phyloP scores from a whole-genome alignment of 1,284 basidiomycete species.

The Meripilus lineatus region DNA sequence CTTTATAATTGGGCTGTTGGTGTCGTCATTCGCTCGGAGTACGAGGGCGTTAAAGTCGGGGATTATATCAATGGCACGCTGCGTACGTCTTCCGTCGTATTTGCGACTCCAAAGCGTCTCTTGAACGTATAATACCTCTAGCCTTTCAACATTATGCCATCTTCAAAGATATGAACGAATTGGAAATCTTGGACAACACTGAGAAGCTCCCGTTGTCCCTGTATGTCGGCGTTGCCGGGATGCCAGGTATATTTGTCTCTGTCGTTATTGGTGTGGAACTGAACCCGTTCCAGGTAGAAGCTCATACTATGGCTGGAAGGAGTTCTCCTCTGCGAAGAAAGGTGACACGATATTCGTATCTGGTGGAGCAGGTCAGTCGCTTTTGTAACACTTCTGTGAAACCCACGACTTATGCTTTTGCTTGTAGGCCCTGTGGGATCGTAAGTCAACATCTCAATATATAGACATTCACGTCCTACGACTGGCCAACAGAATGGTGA shows the following conservation, averaged over 20 bases:
- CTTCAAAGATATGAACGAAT: slow-evolving; percentile 3
- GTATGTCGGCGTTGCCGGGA: slow-evolving; percentile 29
- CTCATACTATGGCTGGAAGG: slow-evolving; percentile 21
- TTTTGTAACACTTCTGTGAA: too few species aligned
- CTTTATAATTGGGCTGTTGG: slow-evolving; percentile 30
- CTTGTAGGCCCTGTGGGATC: not conserved
- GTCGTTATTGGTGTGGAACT: not conserved
- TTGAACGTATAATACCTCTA: slow-evolving; percentile 7
- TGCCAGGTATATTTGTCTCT: slow-evolving; percentile 25
- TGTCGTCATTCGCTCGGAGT: slow-evolving; percentile 41
- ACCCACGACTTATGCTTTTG: not conserved
- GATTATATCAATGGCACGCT: slow-evolving; percentile 38
- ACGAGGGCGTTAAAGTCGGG: slow-evolving; percentile 31
- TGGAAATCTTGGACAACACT: slow-evolving; percentile 19
- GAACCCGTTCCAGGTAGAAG: slow-evolving; percentile 16
- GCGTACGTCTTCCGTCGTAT: slow-evolving; percentile 16
- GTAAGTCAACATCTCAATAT: not conserved
- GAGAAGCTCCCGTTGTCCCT: slow-evolving; percentile 26
- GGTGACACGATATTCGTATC: slow-evolving; percentile 23
- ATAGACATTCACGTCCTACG: not conserved
- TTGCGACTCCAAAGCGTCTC: not conserved
- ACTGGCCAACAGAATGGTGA: slow-evolving; percentile 27
- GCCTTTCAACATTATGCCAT: slow-evolving; percentile 23
- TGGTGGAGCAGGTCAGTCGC: slow-evolving; percentile 13
- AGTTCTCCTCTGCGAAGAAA: slow-evolving; percentile 19